These are phyloP conservation scores for Tetramitus jugosus DNA, from an alignment of 208 protist species.

Conservation along the genomic window DNA sequence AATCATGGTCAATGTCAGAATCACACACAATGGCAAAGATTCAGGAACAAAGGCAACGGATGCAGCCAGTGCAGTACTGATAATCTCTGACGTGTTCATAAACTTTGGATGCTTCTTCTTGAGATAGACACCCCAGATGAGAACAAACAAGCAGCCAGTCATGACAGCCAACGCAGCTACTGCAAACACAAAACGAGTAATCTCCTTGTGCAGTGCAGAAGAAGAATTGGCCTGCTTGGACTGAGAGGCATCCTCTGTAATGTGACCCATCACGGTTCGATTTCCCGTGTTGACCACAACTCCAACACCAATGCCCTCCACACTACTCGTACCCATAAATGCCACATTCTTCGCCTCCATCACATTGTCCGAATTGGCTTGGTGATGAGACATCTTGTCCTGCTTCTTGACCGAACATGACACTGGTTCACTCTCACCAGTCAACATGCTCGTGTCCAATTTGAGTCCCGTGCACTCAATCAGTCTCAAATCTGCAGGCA, in stretches of 20 bases:
- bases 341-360: conserved; percentile 65
- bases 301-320: conserved; percentile 69
- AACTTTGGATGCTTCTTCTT: background rate
- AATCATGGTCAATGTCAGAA: conserved; percentile 91
- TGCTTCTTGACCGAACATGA: conserved; percentile 49
- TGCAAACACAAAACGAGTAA: conserved; percentile 70
- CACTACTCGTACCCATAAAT: conserved; percentile 67
- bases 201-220: too few relatives aligned
- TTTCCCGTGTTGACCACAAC: background rate
- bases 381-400: too few relatives aligned
- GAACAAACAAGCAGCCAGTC: background rate
- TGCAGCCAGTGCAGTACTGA: conserved; percentile 81
- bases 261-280: conserved; percentile 55
- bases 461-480: conserved; percentile 52
- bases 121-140: background rate
- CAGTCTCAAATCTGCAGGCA: conserved; percentile 83
- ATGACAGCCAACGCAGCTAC: conserved; percentile 50
- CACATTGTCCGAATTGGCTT: too few relatives aligned
- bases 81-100: conserved; percentile 50
- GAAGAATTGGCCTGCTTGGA: too few relatives aligned
- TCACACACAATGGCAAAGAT: conserved; percentile 90
- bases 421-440: conserved; percentile 84
- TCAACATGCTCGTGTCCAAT: conserved; percentile 78
- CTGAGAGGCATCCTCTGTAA: conserved; percentile 37
- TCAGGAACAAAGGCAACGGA: conserved; percentile 93